Evolutionary conservation across 352 stramenopile genomes (phyloP), one percentile per base, ranked within the genome.

Genomic region (Nothophytophthora sp.): DNA sequence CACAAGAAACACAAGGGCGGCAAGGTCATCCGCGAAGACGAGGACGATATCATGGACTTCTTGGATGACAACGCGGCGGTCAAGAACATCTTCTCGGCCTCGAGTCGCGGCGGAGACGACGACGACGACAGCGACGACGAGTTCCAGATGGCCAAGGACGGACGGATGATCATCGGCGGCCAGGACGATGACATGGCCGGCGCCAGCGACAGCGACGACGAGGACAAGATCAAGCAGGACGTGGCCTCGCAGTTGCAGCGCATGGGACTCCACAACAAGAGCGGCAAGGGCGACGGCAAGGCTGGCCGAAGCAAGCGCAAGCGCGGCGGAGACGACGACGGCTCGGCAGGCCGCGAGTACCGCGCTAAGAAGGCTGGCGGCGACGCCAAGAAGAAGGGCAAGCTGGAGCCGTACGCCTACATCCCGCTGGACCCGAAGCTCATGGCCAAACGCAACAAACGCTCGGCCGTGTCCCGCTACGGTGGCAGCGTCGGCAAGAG

Each of bases 371-470:
- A 98, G 75, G 93, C 96, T 15, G 91, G 92, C 19, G 96, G 96
- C 43, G 96, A 99, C 70, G 81, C 98, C 23, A 98, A 96, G 76
- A 97, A 96, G 67, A 98, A 99, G 86, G 90, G 88, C 67, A 98
- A 98, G 73, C 91, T 98, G 24, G 95, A 99, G 63, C 96, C 96
- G 44, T 99, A 98, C 69, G 96, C 96, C 8, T 99, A 98, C 78
- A 97, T 99, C 54, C 96, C 95, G 45, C 73, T 99, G 37, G 92
- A 99, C 75, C 92, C 92, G 15, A 98, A 97, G 63, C 77, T 97
- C 36, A 98, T 95, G 86, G 82, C 83, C 49, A 92, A 90, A 67
- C 81, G 83, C 60, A 92, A 94, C 76, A 93, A 92, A 60, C 81
- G 82, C 52, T 76, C 64, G 36, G 86, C 82, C 15, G 83, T 95